Base-by-base conservation (phyloP, 805 yeast genomes). In the Yarrowia sp. region DNA sequence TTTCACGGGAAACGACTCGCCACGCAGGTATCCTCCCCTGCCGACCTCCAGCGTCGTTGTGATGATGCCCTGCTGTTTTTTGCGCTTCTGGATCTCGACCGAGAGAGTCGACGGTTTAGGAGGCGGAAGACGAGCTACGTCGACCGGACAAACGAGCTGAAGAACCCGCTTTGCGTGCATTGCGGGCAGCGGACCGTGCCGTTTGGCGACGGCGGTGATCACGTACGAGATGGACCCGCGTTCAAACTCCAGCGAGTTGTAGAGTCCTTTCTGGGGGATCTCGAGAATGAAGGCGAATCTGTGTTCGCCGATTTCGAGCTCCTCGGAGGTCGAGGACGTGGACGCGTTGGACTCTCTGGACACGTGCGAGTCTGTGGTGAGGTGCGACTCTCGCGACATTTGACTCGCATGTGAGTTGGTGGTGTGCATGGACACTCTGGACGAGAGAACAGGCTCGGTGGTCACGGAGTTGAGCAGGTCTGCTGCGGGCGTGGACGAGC, bases 251-350 rank as follows among this genome's bases (percentile, higher is more conserved):
- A 91, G 81, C 56, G 90, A 84, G 21, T 94, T 87, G 72, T 79
- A 86, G 3, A 89, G 80, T 66, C 87, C 81, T 65, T 82, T 84
- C 66, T 80, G 80, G 0, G 97, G 97, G n/a, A 91, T 78, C 67
- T 83, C 86, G 42, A 91, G 88, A 51, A 87, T 82, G 70, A 91
- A 92, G 19, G 96, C 96, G 70, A 92, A 91, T 33, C 89, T 75
- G 73, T 91, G 97, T 69, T 88, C 93, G 41, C 97, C 97, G 19
- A 29, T 51, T 18, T 19, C 47, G 29, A 32, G 25, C 42, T 51
- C 58, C 6, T 51, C 58, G 10, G 58, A 24, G 9, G 41, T 29
- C 12, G 58, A 51, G 1, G 41, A 24, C 1, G 58, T 22, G 22
- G 58, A 51, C 1, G 41, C 13, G 7, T 22, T 33, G 29, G 56